These are phyloP conservation scores for Metarhizium humberi DNA, from an alignment of 2,329 filamentous ascomycete species.

Conservation along the genomic window DNA sequence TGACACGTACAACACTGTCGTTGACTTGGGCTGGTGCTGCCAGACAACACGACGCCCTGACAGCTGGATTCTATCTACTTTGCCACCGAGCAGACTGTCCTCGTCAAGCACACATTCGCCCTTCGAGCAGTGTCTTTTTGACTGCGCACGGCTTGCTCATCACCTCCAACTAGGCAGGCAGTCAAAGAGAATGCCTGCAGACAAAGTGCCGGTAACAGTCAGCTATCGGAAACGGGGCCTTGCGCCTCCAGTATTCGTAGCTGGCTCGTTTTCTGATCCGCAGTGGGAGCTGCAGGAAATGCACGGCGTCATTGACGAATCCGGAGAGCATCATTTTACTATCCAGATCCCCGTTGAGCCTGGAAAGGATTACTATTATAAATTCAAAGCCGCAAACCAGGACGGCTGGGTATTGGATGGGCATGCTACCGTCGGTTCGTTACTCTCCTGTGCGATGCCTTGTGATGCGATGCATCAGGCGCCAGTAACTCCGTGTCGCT, in stretches of 20 bases:
- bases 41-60: not conserved
- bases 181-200: slow-evolving; percentile 11
- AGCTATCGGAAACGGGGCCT: slow-evolving; percentile 51
- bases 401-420: slow-evolving; percentile 66
- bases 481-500: not conserved
- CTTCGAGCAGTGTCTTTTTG: not conserved
- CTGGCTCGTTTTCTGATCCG: slow-evolving; percentile 58
- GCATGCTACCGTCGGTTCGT: slow-evolving; percentile 45
- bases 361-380: slow-evolving; percentile 61
- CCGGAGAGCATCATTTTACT: slow-evolving; percentile 49
- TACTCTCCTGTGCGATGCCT: too few relatives aligned
- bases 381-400: slow-evolving; percentile 57
- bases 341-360: slow-evolving; percentile 45
- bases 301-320: slow-evolving; percentile 38
- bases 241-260: slow-evolving; percentile 59
- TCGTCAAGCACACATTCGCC: not conserved
- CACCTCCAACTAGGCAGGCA: too few relatives aligned
- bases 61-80: not conserved
- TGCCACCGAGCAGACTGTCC: not conserved
- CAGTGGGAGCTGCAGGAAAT: slow-evolving; percentile 62
- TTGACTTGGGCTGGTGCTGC: not conserved
- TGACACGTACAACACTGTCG: not conserved
- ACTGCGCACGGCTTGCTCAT: not conserved
- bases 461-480: not conserved
- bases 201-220: slow-evolving; percentile 40